Conservation (phyloP, 805 yeast genomes). For the Candida endomychidarum region DNA sequence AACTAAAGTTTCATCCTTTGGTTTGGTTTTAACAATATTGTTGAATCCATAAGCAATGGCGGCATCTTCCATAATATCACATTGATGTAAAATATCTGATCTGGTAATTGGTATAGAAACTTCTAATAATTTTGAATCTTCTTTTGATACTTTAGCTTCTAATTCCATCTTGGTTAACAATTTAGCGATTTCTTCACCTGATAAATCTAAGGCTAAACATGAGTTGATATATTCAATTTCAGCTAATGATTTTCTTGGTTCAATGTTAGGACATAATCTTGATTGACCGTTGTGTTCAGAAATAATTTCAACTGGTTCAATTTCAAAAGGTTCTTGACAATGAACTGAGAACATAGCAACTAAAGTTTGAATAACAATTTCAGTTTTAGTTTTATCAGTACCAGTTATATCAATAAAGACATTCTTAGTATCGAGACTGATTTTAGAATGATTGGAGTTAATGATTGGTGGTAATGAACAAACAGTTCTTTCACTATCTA, state of each 20-base stretch:
- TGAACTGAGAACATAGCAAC: conserved; percentile 96
- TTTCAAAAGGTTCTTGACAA: conserved; percentile 74
- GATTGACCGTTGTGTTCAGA: conserved; percentile 78
- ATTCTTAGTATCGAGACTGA: conserved; percentile 78
- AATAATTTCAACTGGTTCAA: conserved; percentile 86
- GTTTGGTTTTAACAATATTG: conserved; percentile 75
- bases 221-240: conserved; percentile 86
- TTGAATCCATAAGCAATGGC: conserved; percentile 96
- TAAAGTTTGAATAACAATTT: conserved; percentile 85
- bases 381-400: conserved; percentile 91
- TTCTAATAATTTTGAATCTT: conserved; percentile 53
- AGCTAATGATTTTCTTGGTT: conserved; percentile 67
- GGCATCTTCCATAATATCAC: conserved; percentile 98
- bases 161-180: conserved; percentile 82
- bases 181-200: conserved; percentile 63
- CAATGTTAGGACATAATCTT: conserved; percentile 72
- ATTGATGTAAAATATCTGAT: conserved; percentile 92
- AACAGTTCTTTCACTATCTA: conserved; percentile 72
- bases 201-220: conserved; percentile 79
- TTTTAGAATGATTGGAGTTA: conserved; percentile 88
- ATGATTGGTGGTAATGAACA: conserved; percentile 97
- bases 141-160: conserved; percentile 49
- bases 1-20: conserved; percentile 74
- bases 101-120: conserved; percentile 89
- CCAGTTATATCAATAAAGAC: conserved; percentile 94